Base-by-base conservation (phyloP, 148 eudicot genomes). In the Arctostaphylos glauca region DNA sequence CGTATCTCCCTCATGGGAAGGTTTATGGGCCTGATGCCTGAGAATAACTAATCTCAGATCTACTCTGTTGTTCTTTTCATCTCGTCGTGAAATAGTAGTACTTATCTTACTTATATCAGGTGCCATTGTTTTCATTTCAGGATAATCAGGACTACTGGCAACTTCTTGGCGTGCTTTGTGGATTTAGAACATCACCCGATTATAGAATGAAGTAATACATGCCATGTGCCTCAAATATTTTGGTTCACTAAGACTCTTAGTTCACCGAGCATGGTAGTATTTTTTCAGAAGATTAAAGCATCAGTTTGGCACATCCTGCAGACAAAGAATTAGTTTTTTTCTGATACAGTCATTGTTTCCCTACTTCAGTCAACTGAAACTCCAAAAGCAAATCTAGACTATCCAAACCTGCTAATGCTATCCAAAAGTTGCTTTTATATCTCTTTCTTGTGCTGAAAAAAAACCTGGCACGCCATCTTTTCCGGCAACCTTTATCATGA, bases 151-250 rank as follows among this genome's bases (percentile, higher is more conserved):
- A 60, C 64, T 44, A 55, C 68, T 67, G 19, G 85, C 43, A 74
- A 78, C 52, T 76, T 76, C 80, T 84, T 60, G 78, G 82, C 66
- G 82, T 85, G 80, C 80, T 10, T 66, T 19, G 70, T 74, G 54
- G 46, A 60, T 71, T 75, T 66, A 78, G 81, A 67, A 66, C 78
- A 59, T 70, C 74, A 38, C 60, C 71, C 23, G 44, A 58, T 43
- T 59, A 66, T 83, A 76, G 46, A 66, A 89, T 86, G 91, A 89
- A 81, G 91, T 89, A 87, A 81, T 88, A 53, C 64, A 52, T 48
- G 66, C 38, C 21, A 81, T 21, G 50, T 9, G 64, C 55, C 54
- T 46, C 21, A 72, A 15, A 3, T 44, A 43, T 47, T 81, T 6
- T 81, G 46, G 78, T 46, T 72, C 64, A 46, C 47, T 81, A 18